Conservation (phyloP, 148 eudicot species). For the Talinum fruticosum region DNA sequence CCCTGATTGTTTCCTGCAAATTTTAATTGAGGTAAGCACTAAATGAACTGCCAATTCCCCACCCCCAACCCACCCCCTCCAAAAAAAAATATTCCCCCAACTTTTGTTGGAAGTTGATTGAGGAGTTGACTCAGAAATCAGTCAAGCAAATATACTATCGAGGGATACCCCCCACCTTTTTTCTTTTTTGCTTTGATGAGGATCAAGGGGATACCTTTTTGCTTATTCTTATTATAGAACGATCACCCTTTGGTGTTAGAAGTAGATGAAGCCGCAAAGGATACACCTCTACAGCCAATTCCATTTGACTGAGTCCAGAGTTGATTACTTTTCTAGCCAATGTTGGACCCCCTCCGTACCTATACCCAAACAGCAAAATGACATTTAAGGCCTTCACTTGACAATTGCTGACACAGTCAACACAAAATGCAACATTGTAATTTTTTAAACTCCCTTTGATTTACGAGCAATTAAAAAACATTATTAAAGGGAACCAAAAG, state of each 20-base stretch:
- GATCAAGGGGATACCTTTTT: slow-evolving; percentile 68
- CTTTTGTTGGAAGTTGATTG: background rate
- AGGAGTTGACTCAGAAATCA: background rate
- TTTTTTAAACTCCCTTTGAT: background rate
- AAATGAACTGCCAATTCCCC: background rate
- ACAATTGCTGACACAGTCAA: background rate
- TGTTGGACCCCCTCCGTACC: slow-evolving; percentile 99
- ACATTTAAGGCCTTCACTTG: slow-evolving; percentile 3
- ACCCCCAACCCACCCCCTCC: no score
- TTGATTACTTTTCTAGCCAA: slow-evolving; percentile 79
- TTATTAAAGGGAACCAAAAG: background rate
- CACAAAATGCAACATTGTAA: background rate
- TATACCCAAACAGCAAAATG: slow-evolving; percentile 30
- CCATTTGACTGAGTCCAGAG: slow-evolving; percentile 77
- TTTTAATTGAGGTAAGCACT: slow-evolving; percentile 7
- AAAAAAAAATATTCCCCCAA: background rate
- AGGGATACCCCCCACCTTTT: no score
- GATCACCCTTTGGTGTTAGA: slow-evolving; percentile 70
- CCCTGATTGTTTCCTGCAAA: slow-evolving; percentile 82
- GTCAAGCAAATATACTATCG: background rate
- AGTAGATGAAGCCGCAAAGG: slow-evolving; percentile 84
- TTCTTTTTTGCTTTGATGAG: no score
- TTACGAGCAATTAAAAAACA: no score
- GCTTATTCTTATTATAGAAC: slow-evolving; percentile 70
- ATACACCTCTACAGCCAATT: slow-evolving; percentile 86